phyloP scores from a whole-genome alignment of 257 asterid genomes.

The Petunia secreta region DNA sequence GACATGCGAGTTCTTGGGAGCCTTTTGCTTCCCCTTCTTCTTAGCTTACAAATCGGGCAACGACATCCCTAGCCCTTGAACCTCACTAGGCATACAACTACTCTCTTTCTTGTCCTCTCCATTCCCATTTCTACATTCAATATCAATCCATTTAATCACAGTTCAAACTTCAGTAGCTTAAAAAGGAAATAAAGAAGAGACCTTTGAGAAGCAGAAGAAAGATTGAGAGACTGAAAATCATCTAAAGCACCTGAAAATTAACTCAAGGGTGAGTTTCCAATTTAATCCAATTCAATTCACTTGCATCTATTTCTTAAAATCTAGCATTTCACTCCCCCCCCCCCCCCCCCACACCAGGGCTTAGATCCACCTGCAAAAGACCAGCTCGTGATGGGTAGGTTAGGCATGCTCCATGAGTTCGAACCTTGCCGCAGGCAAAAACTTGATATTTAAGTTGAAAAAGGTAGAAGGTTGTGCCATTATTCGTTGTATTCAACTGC shows the following conservation, averaged over 20 bases:
- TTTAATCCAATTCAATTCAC: neutral
- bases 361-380: too few relatives aligned
- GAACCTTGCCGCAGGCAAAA: too few relatives aligned
- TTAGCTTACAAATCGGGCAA: constrained; percentile 86
- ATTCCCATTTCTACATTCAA: constrained; percentile 47
- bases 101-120: constrained; percentile 51
- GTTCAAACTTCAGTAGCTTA: neutral
- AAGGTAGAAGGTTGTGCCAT: too few relatives aligned
- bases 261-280: neutral
- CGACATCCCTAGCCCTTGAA: constrained; percentile 93
- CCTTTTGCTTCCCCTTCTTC: constrained; percentile 80
- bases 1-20: constrained; percentile 69
- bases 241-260: constrained; percentile 87
- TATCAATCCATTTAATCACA: constrained; percentile 3
- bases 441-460: too few relatives aligned
- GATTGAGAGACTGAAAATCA: constrained; percentile 94
- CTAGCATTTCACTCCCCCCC: neutral
- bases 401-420: too few relatives aligned
- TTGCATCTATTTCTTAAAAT: neutral
- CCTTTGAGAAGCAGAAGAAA: constrained; percentile 80
- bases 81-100: constrained; percentile 46
- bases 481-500: too few relatives aligned
- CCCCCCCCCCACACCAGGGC: too few relatives aligned
- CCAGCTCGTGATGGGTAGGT: too few relatives aligned
- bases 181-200: constrained; percentile 22